Conservation (phyloP, 2,329 filamentous ascomycete genomes). For the Waltergamsia citrina region DNA sequence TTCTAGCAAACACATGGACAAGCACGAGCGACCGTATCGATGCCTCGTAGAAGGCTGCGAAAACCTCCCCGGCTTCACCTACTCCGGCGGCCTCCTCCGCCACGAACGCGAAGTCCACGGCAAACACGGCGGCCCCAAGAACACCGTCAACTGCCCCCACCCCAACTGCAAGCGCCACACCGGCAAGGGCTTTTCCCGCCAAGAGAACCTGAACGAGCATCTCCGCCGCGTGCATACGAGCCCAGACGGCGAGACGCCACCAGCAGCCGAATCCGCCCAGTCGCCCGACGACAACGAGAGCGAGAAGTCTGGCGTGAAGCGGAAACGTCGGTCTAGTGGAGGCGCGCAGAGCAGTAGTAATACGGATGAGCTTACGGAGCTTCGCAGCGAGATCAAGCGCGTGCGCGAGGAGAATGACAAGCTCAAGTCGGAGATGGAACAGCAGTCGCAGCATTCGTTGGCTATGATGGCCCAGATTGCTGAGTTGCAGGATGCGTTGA, state of each 20-base stretch:
- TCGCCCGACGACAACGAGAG: slow-evolving; percentile 38
- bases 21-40: slow-evolving; percentile 88
- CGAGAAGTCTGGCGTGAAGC: slow-evolving; percentile 34
- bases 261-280: slow-evolving; percentile 21
- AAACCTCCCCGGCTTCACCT: slow-evolving; percentile 89
- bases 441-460: slow-evolving; percentile 34
- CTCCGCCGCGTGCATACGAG: slow-evolving; percentile 77
- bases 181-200: slow-evolving; percentile 82
- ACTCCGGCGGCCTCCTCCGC: slow-evolving; percentile 78
- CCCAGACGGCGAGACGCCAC: slow-evolving; percentile 20
- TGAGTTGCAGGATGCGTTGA: slow-evolving; percentile 32
- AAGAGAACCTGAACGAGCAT: slow-evolving; percentile 92
- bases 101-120: slow-evolving; percentile 92
- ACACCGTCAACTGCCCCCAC: slow-evolving; percentile 79
- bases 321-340: slow-evolving; percentile 30
- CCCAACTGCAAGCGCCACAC: slow-evolving; percentile 80
- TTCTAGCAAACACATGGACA: slow-evolving; percentile 91
- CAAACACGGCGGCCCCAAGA: slow-evolving; percentile 81
- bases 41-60: slow-evolving; percentile 77
- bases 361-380: slow-evolving; percentile 37
- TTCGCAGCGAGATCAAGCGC: slow-evolving; percentile 58
- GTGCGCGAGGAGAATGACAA: slow-evolving; percentile 57
- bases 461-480: slow-evolving; percentile 40
- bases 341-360: slow-evolving; percentile 6
- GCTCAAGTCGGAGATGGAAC: slow-evolving; percentile 38